Percentiles rank a stretch among this genome's conserved stretches.
phyloP scores from a whole-genome alignment of 2,329 filamentous ascomycete species.

The Phialophora macrospora region DNA sequence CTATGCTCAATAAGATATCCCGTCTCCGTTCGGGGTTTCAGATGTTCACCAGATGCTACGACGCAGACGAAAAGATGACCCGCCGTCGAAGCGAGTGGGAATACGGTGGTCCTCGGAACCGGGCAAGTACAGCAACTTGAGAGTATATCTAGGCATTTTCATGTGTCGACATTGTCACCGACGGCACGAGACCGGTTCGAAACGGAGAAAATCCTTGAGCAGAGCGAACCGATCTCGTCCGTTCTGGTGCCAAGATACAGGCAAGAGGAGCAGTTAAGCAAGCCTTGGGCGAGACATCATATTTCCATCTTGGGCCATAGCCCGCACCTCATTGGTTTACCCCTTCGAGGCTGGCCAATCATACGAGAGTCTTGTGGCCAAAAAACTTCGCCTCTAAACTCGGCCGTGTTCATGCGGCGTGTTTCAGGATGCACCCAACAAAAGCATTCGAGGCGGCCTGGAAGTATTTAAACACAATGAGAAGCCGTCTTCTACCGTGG shows the following conservation, averaged over 20 bases:
- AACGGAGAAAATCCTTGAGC: background rate
- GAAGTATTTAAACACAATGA: background rate
- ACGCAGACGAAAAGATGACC: background rate
- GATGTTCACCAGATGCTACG: background rate
- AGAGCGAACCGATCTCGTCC: background rate
- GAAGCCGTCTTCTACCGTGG: background rate
- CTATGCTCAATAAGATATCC: background rate
- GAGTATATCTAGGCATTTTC: background rate
- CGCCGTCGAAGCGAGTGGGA: background rate
- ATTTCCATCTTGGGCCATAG: background rate
- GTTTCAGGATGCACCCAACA: background rate
- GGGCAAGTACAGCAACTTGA: too few relatives aligned
- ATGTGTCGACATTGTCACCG: background rate
- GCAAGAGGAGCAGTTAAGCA: background rate
- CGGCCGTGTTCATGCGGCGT: slow-evolving; percentile 5
- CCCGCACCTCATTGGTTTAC: background rate
- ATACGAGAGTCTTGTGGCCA: background rate
- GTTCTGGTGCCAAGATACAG: background rate
- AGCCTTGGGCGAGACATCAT: background rate
- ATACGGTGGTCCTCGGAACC: background rate
- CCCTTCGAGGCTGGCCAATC: slow-evolving; percentile 5
- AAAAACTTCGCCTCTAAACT: background rate
- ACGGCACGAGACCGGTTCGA: background rate
- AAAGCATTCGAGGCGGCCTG: background rate
- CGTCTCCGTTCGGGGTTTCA: background rate